phyloP scores from a whole-genome alignment of 176 grass and related monocot species.

The Paspalum notatum region DNA sequence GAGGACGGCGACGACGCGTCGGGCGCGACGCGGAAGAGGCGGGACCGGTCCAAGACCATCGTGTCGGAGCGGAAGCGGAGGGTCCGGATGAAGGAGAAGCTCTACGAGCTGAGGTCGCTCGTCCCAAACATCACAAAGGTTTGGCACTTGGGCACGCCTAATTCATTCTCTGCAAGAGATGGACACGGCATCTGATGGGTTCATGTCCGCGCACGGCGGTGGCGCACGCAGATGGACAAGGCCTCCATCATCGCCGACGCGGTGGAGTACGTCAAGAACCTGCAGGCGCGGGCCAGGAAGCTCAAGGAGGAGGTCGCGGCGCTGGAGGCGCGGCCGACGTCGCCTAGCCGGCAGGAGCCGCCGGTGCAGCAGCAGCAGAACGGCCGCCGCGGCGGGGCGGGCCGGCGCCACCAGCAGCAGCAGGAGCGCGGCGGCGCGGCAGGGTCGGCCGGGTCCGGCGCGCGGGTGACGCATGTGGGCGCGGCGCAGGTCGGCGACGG shows the following conservation, averaged over 20 bases:
- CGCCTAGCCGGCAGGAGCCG: not conserved
- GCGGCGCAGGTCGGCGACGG: conserved; percentile 57
- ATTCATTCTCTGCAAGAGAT: no score
- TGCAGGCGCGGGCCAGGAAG: conserved; percentile 68
- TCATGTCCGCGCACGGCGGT: no score
- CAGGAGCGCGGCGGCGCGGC: not conserved
- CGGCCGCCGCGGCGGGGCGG: not conserved
- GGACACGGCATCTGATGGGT: no score
- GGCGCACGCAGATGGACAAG: conserved; percentile 90
- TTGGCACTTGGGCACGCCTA: not conserved
- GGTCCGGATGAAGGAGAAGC: conserved; percentile 92
- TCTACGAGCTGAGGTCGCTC: conserved; percentile 86
- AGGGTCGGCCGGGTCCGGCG: conserved; percentile 25
- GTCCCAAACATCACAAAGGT: conserved; percentile 97
- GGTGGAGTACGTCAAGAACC: conserved; percentile 65
- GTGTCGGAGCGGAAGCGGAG: conserved; percentile 88
- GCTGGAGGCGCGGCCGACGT: conserved; percentile 53
- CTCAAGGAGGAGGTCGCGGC: conserved; percentile 62
- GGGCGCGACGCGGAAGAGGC: conserved; percentile 42
- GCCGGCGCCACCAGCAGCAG: conserved; percentile 12
- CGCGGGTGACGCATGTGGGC: conserved; percentile 52
- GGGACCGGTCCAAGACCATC: conserved; percentile 88
- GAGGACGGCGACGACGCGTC: conserved; percentile 50
- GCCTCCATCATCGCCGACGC: conserved; percentile 94
- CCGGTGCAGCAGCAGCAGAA: conserved; percentile 28